Conservation (phyloP, 2,329 filamentous ascomycete genomes). For the Penicillium sp. region DNA sequence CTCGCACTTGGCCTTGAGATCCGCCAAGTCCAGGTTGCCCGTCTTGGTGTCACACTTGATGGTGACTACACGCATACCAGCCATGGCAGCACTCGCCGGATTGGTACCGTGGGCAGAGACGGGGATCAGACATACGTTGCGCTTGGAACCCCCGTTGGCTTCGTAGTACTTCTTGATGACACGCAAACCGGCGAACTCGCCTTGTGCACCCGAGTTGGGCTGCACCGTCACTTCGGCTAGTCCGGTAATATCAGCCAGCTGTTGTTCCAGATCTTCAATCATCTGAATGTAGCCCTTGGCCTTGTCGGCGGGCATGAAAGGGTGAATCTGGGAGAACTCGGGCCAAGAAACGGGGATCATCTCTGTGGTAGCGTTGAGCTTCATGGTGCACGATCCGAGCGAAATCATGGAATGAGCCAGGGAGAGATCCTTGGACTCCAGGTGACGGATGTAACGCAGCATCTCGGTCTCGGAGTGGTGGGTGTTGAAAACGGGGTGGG, state of each 20-base stretch:
- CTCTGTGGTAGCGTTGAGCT: constrained; percentile 89
- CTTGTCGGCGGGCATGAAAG: constrained; percentile 65
- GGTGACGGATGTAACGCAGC: constrained; percentile 85
- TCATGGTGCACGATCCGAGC: constrained; percentile 96
- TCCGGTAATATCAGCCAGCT: constrained; percentile 79
- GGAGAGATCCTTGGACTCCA: constrained; percentile 91
- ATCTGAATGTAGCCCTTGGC: constrained; percentile 67
- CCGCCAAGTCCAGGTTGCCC: constrained; percentile 82
- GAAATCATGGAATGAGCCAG: constrained; percentile 97
- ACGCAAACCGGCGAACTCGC: constrained; percentile 86
- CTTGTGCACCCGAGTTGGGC: constrained; percentile 93
- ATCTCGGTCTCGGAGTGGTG: constrained; percentile 95
- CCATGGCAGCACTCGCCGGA: constrained; percentile 91
- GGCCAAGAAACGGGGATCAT: constrained; percentile 83
- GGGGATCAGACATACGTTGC: constrained; percentile 90
- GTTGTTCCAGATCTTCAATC: constrained; percentile 68
- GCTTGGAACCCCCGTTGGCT: constrained; percentile 59
- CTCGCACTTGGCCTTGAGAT: constrained; percentile 83
- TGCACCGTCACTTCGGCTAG: constrained; percentile 88
- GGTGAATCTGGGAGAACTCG: constrained; percentile 75
- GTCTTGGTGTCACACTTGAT: constrained; percentile 86
- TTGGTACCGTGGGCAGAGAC: constrained; percentile 96
- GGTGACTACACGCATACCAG: constrained; percentile 87
- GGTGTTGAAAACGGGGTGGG: constrained; percentile 90
- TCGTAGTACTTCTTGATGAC: constrained; percentile 84